Percentiles rank a stretch among this genome's conserved stretches.
These are phyloP conservation scores for Colletotrichum tropicicola DNA, from an alignment of 2,329 filamentous ascomycete species.

Conservation along the genomic window DNA sequence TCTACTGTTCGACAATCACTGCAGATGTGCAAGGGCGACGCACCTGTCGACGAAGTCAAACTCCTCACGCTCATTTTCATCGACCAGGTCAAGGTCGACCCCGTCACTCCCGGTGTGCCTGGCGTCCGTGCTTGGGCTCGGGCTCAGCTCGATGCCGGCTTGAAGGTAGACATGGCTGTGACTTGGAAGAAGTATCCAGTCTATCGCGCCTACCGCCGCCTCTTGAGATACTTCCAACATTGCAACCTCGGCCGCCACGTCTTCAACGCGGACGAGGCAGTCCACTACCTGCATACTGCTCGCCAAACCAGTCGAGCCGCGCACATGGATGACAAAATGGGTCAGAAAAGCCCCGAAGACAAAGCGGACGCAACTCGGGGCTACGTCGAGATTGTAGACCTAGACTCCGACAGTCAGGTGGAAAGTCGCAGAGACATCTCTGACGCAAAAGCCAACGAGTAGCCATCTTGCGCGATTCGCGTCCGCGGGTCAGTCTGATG, in stretches of 20 bases:
- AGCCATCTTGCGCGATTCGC: too few relatives aligned
- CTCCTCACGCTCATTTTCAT: not conserved
- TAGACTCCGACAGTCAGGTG: too few relatives aligned
- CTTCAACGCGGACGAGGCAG: not conserved
- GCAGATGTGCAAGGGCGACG: not conserved
- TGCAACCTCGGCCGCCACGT: not conserved
- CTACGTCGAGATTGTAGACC: too few relatives aligned
- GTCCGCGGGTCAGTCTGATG: too few relatives aligned
- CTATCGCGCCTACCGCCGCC: not conserved
- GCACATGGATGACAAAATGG: too few relatives aligned
- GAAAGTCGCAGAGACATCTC: too few relatives aligned
- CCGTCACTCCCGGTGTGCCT: not conserved
- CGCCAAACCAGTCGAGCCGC: too few relatives aligned
- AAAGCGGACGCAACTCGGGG: too few relatives aligned
- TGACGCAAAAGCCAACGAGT: too few relatives aligned
- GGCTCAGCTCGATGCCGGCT: not conserved
- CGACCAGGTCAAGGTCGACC: not conserved
- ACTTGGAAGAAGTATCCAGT: not conserved
- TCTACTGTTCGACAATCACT: not conserved
- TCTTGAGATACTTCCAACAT: not conserved
- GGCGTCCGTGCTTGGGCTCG: not conserved
- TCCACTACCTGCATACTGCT: not conserved
- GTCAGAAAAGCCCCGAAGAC: too few relatives aligned
- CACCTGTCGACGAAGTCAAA: not conserved
- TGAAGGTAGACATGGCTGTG: not conserved